Evolutionary conservation across 257 asterid genomes (phyloP).

Genomic region (Cruciata laevipes): DNA sequence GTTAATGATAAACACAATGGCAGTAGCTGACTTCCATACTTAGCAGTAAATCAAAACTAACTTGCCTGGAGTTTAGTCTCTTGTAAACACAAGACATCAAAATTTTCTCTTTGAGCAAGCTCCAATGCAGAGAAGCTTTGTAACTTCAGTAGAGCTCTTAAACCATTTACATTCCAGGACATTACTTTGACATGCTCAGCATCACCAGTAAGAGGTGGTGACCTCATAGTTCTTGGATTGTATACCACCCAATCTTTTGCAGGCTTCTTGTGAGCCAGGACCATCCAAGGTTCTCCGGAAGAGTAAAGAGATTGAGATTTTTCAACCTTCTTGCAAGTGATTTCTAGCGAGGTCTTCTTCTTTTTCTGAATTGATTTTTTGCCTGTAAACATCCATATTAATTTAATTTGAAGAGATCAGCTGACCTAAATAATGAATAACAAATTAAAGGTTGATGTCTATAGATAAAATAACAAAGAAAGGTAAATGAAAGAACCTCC

Average conservation of each 20-base stretch:
- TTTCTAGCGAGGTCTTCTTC: slow-evolving; percentile 35
- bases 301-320: slow-evolving; percentile 24
- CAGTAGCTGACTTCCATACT: background rate
- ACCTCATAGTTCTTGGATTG: slow-evolving; percentile 89
- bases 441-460: slow-evolving; percentile 3
- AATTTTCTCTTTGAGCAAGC: slow-evolving; percentile 76
- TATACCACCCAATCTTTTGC: slow-evolving; percentile 78
- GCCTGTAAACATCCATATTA: slow-evolving; percentile 24
- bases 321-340: slow-evolving; percentile 25
- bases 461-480: background rate
- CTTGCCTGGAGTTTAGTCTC: slow-evolving; percentile 92
- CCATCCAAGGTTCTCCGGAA: slow-evolving; percentile 77
- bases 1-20: background rate
- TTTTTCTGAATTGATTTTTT: slow-evolving; percentile 33
- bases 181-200: slow-evolving; percentile 58
- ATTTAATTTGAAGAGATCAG: slow-evolving; percentile 11
- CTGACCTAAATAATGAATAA: slow-evolving; percentile 3
- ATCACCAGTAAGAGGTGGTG: slow-evolving; percentile 48
- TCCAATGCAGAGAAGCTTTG: slow-evolving; percentile 53
- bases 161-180: slow-evolving; percentile 97
- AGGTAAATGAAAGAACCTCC: slow-evolving; percentile 38
- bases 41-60: background rate
- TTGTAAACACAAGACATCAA: slow-evolving; percentile 89
- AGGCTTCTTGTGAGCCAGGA: slow-evolving; percentile 88
- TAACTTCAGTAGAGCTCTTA: slow-evolving; percentile 76